Percentiles rank a stretch among this genome's conserved stretches.
These are phyloP conservation scores for Termitomyces sp. DNA, from an alignment of 768 basidiomycete genomes.

Conservation along the genomic window DNA sequence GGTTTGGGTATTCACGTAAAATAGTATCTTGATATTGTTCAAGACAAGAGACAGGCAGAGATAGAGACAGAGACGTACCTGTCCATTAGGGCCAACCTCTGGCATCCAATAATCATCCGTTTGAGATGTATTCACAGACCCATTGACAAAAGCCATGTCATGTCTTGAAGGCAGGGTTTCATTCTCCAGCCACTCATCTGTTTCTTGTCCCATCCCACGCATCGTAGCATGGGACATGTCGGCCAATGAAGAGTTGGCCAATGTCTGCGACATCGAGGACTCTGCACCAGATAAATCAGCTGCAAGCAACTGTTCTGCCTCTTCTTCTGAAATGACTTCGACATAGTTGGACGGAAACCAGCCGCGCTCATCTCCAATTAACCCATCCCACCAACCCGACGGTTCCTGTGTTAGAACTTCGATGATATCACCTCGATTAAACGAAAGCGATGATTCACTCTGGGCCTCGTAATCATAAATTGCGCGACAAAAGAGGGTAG, in stretches of 20 bases:
- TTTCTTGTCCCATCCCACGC: constrained; percentile 33
- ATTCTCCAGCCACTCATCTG: constrained; percentile 58
- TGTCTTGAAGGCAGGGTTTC: constrained; percentile 33
- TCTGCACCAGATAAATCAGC: constrained; percentile 42
- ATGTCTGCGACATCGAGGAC: constrained; percentile 18
- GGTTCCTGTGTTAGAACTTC: constrained; percentile 90
- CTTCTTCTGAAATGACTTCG: constrained; percentile 69
- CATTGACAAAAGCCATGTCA: constrained; percentile 28
- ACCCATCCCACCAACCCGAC: constrained; percentile 98
- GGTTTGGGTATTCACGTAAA: constrained; percentile 88
- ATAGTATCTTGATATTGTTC: constrained; percentile 64
- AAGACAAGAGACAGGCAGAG: not conserved
- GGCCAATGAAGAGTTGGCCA: constrained; percentile 31
- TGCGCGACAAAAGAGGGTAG: constrained; percentile 84
- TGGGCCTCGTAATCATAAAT: constrained; percentile 89
- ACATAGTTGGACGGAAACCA: constrained; percentile 99
- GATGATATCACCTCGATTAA: constrained; percentile 84
- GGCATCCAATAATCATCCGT: constrained; percentile 91
- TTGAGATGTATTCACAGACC: constrained; percentile 30
- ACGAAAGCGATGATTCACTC: constrained; percentile 87
- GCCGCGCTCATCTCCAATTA: constrained; percentile 84
- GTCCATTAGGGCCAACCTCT: constrained; percentile 74
- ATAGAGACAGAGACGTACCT: constrained; percentile 50
- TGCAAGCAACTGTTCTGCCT: constrained; percentile 64
- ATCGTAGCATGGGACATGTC: constrained; percentile 50